Conservation (phyloP, 1,284 basidiomycete species). For the Ganoderma boninense region DNA sequence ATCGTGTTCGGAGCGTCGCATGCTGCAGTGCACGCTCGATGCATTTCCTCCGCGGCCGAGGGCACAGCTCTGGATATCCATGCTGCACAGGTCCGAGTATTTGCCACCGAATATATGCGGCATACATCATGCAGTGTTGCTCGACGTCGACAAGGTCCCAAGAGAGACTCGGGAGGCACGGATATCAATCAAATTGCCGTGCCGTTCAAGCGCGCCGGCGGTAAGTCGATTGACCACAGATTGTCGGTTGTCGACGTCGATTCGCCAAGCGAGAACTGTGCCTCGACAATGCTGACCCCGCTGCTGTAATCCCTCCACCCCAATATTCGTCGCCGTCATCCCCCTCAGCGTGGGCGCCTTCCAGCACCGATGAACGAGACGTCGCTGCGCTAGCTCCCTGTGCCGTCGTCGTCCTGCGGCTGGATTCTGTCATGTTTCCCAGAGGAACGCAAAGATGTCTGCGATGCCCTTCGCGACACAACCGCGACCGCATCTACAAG, state of each 20-base stretch:
- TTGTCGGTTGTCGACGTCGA: constrained; percentile 5
- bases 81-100: background rate
- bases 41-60: background rate
- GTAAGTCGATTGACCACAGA: background rate
- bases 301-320: background rate
- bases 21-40: background rate
- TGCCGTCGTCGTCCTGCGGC: background rate
- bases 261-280: background rate
- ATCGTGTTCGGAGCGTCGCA: constrained; percentile 1
- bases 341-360: background rate
- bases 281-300: background rate
- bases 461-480: background rate
- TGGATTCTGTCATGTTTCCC: background rate
- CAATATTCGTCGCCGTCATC: background rate
- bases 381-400: background rate
- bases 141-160: background rate
- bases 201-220: constrained; percentile 6
- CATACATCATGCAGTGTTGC: background rate
- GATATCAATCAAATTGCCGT: constrained; percentile 23
- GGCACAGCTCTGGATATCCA: background rate
- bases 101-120: background rate
- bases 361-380: background rate
- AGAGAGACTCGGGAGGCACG: constrained; percentile 10
- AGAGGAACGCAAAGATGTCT: background rate
- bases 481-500: background rate